These are phyloP conservation scores for Arachis hypogaea DNA, from an alignment of 306 rosid genomes.

Conservation along the genomic window DNA sequence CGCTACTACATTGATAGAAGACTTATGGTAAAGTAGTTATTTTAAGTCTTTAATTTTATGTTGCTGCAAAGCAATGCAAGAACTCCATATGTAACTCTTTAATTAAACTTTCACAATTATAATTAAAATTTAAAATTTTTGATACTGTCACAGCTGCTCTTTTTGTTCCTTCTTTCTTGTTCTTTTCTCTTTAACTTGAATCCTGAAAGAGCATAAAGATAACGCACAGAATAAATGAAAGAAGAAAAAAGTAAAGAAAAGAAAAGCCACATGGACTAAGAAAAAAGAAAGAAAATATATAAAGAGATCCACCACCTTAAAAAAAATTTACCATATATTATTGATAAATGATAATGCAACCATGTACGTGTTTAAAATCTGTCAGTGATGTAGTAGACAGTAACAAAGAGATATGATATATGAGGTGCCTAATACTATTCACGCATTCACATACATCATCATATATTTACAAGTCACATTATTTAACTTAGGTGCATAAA, in stretches of 20 bases:
- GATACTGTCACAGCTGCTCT: slow-evolving; percentile 32
- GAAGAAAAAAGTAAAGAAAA: slow-evolving; percentile 10
- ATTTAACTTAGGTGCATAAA: background rate
- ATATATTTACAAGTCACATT: slow-evolving; percentile 16
- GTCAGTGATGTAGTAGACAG: slow-evolving; percentile 25
- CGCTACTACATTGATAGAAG: slow-evolving; percentile 32
- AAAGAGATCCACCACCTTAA: slow-evolving; percentile 34
- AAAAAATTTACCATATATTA: slow-evolving; percentile 21
- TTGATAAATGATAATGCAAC: slow-evolving; percentile 29
- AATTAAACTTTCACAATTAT: slow-evolving; percentile 33
- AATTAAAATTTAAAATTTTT: slow-evolving; percentile 25
- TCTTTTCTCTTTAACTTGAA: slow-evolving; percentile 54
- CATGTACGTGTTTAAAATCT: slow-evolving; percentile 25
- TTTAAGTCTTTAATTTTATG: slow-evolving; percentile 24
- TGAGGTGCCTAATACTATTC: slow-evolving; percentile 2
- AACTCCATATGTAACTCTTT: slow-evolving; percentile 40
- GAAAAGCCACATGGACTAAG: background rate
- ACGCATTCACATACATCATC: slow-evolving; percentile 14
- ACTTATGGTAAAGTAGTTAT: slow-evolving; percentile 17
- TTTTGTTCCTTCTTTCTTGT: slow-evolving; percentile 53
- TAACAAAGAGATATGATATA: background rate
- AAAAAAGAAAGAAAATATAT: background rate
- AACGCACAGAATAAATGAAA: slow-evolving; percentile 35
- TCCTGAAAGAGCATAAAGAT: slow-evolving; percentile 43
- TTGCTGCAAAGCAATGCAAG: slow-evolving; percentile 44